Base-by-base conservation (phyloP, 345 rosid species). In the Eucalyptus cloeziana region DNA sequence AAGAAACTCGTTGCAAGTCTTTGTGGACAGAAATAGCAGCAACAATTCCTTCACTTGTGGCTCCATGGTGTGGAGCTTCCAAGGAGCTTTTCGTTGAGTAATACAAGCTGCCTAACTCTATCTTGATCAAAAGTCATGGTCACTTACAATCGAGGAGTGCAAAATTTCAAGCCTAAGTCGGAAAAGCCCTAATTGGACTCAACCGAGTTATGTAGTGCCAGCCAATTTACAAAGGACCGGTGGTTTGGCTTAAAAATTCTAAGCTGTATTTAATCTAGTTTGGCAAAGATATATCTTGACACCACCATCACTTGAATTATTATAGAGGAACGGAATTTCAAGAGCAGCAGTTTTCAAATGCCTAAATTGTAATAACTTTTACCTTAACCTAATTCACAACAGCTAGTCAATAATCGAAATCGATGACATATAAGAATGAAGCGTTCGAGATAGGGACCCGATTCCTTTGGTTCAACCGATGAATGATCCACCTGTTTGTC, bases 381-480 rank as follows among this genome's bases (percentile, higher is more conserved):
- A n/a, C 37, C 37, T 31, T 14, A 14, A n/a, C 1, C 37, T n/a
- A 13, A 64, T 64, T 8, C 17, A 13, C 16, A 13, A 6, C 9
- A 8, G 8, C 7, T 13, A 10, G 16, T 64, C 37, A 31, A 1
- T n/a, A 7, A n/a, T 64, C 71, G 3, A 64, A 30, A 64, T 30
- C 71, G 17, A 13, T 13, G 17, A 64, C 5, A 64, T 14, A 15
- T 7, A 64, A n/a, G 71, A 64, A 64, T 13, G 71, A n/a, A 14
- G 19, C 0, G 17, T 4, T 64, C 5, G 37, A 64, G 19, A 13
- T 12, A 87, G 17, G 30, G 51, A 94, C 95, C 93, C 94, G 45
- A 92, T 90, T 89, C 93, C 93, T 31, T 62, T 87, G 88, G 89
- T 88, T 83, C 91, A 93, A 52, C 95, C 93, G 19, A 93, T 93